Evolutionary conservation across 1,284 basidiomycete species (phyloP).

Genomic region (Retiboletus flavoniger): DNA sequence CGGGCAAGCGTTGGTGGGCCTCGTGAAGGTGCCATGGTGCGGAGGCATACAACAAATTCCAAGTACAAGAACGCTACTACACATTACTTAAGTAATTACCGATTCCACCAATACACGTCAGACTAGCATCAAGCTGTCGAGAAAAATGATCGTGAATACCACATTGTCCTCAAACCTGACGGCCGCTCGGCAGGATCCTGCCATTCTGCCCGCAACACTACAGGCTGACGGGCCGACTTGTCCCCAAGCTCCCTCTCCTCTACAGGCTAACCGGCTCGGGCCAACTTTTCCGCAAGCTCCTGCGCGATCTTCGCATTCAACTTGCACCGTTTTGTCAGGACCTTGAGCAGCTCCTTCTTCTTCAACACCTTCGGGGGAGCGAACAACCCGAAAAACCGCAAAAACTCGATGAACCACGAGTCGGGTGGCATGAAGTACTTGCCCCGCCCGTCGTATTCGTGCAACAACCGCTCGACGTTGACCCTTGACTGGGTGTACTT

Average conservation of each 20-base stretch:
- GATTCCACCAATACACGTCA: too few relatives aligned
- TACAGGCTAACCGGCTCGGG: too few relatives aligned
- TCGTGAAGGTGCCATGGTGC: constrained; percentile 61
- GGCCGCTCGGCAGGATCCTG: neutral
- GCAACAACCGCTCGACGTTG: constrained; percentile 16
- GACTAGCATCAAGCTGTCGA: too few relatives aligned
- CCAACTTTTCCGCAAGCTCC: constrained; percentile 13
- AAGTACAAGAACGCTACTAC: neutral
- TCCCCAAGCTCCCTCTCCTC: too few relatives aligned
- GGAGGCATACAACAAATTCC: neutral
- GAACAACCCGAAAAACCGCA: constrained; percentile 22
- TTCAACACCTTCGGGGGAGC: constrained; percentile 10
- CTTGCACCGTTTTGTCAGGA: constrained; percentile 27
- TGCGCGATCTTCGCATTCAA: constrained; percentile 18
- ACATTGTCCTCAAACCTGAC: neutral
- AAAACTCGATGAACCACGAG: constrained; percentile 26
- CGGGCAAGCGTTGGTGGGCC: constrained; percentile 58
- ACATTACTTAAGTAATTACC: too few relatives aligned
- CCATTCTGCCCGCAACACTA: too few relatives aligned
- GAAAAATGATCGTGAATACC: neutral
- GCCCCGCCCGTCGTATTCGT: constrained; percentile 10
- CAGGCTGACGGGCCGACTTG: too few relatives aligned
- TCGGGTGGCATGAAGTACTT: constrained; percentile 25
- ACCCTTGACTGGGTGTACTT: constrained; percentile 24
- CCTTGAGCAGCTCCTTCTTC: constrained; percentile 17